These are phyloP conservation scores for Calendula officinalis DNA, from an alignment of 129 eudicot genomes.

Conservation along the genomic window DNA sequence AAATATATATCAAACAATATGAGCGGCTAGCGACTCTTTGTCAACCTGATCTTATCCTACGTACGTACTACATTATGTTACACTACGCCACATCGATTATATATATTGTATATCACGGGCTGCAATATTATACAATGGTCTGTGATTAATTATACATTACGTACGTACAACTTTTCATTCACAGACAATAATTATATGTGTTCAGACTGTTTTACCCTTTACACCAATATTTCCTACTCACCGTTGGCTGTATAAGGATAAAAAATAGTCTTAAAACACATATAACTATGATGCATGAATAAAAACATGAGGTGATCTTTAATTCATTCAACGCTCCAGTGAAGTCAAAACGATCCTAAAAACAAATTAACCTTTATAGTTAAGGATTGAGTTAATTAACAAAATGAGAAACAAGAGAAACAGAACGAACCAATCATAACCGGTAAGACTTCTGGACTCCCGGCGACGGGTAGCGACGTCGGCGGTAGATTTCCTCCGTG, in stretches of 20 bases:
- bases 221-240: neutral
- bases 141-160: neutral
- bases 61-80: slow-evolving; percentile 5
- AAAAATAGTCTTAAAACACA: too few relatives aligned
- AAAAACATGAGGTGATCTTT: too few relatives aligned
- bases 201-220: neutral
- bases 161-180: neutral
- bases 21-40: slow-evolving; percentile 13
- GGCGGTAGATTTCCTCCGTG: slow-evolving; percentile 43
- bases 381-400: neutral
- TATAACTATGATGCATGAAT: too few relatives aligned
- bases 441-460: slow-evolving; percentile 45
- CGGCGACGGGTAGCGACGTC: slow-evolving; percentile 17
- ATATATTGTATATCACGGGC: slow-evolving; percentile 23
- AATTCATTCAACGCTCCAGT: slow-evolving; percentile 57
- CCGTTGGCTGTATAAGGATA: too few relatives aligned
- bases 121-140: slow-evolving; percentile 4
- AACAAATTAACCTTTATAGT: neutral
- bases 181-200: neutral
- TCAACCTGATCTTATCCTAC: too few relatives aligned
- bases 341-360: slow-evolving; percentile 70
- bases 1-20: neutral
- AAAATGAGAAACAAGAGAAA: neutral
- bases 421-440: slow-evolving; percentile 54
- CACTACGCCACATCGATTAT: slow-evolving; percentile 16